Base-by-base conservation (phyloP, 2,329 filamentous ascomycete species). In the Cylindrodendrum hubeiense region DNA sequence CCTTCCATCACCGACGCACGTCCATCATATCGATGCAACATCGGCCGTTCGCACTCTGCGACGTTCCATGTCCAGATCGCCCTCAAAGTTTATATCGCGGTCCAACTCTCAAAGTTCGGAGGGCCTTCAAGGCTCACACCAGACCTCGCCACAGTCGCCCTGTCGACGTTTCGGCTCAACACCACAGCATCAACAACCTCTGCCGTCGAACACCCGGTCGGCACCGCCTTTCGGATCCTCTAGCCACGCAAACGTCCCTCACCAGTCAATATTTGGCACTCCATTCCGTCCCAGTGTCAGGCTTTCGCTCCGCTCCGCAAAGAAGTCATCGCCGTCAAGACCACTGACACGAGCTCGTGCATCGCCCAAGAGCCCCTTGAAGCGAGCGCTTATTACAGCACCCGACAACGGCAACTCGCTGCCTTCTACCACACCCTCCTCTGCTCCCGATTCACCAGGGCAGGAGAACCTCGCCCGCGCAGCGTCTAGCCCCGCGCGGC, bases 61-160 rank as follows among this genome's bases (percentile, higher is more conserved):
- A 70, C 92, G 94, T 72, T 97, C 95, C 26, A 86, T 98, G 68
- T 98, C 95, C 62, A 89, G 94, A 74, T 98, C 95, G n/a, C 95
- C 95, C 12, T 97, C 95, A 33, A 97, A 96, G 79, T 95, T 96
- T 61, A 83, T 97, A 37, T 78, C 80, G 54, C 84, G 85, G 67
- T 78, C 82, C 49, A 79, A 79, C 47, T 86, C 86, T 1, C 82
- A 85, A 67, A 81, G 77, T 63, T 84, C 85, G 15, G 80, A 85
- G 39, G 80, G 78, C 62, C 83, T 84, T 15, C 81, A 86, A 34
- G 76, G 77, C 67, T 87, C 89, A 60, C 81, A 83, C 49, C 78
- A 77, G 55, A 73, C 75, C 24, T 81, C 80, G 47, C 86, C 85
- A 67, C 88, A 83, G 81, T 86, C 83, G 77, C 86, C 83, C 77